These are phyloP conservation scores for Nadsonia fulvescens DNA, from an alignment of 805 yeast genomes.

Conservation along the genomic window DNA sequence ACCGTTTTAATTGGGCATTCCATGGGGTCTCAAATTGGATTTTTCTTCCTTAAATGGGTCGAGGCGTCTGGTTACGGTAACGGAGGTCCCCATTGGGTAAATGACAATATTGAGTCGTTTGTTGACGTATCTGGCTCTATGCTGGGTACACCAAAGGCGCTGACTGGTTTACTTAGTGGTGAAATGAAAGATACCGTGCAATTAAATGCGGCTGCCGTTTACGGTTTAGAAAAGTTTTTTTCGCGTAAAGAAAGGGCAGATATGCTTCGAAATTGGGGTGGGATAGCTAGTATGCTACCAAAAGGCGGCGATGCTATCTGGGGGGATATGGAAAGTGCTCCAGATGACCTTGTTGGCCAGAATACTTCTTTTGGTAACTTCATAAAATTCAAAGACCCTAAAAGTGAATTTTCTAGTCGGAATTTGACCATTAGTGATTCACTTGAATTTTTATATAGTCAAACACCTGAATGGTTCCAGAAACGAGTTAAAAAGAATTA, in stretches of 20 bases:
- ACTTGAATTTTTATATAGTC: constrained; percentile 42
- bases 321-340: constrained; percentile 56
- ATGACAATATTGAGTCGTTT: constrained; percentile 61
- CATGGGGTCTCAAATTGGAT: constrained; percentile 87
- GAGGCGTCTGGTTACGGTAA: constrained; percentile 84
- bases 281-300: constrained; percentile 88
- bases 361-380: constrained; percentile 50
- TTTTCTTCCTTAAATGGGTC: constrained; percentile 88
- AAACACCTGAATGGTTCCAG: constrained; percentile 62
- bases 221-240: constrained; percentile 87
- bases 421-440: constrained; percentile 53
- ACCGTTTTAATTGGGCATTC: constrained; percentile 78
- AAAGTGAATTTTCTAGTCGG: constrained; percentile 25
- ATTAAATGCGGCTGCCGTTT: constrained; percentile 77
- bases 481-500: constrained; percentile 51
- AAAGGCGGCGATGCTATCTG: constrained; percentile 85
- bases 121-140: constrained; percentile 82
- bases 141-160: constrained; percentile 87
- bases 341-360: constrained; percentile 38
- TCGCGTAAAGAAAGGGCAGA: constrained; percentile 78
- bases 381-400: constrained; percentile 37
- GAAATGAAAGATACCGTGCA: constrained; percentile 98
- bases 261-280: constrained; percentile 78
- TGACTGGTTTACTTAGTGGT: constrained; percentile 84
- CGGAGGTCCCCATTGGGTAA: constrained; percentile 84